Base-by-base conservation (phyloP, 768 basidiomycete genomes). In the Amanita jacksonii region DNA sequence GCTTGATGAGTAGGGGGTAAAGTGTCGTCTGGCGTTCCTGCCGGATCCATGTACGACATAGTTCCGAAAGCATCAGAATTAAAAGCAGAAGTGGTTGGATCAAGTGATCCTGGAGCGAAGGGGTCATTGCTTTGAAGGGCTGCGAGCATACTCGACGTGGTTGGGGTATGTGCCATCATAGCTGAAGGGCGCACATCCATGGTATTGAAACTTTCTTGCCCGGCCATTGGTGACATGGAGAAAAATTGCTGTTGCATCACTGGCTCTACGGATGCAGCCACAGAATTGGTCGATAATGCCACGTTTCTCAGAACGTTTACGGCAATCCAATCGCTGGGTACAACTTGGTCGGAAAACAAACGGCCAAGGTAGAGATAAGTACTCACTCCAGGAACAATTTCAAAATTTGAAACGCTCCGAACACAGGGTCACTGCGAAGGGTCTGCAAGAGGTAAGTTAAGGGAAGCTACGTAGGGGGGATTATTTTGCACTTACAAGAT, bases 191-290 rank as follows among this genome's bases (percentile, higher is more conserved):
- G 71, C 47, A 71, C 71, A 49, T 85, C 84, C 54, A 84, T 69
- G 28, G 71, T 55, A 47, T 72, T 72, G 52, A 88, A 90, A 55
- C 64, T 79, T 60, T 89, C 88, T 55, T 89, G 85, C 19, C 86
- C 87, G 23, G 81, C 74, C 86, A 89, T 89, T n/a, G 88, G 85
- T 43, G 86, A 89, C 45, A 90, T 66, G 3, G 84, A 73, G 59
- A 86, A 85, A 65, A 83, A 92, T 54, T 87, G 82, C 56, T 90
- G 87, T 53, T 90, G 88, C 74, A 90, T 88, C 45, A 89, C 81
- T 24, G 88, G 87, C 57, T 92, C 88, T 42, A 92, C 88, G 19
- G 88, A 91, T 16, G 87, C 87, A 23, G 88, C 88, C 43, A 92
- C 88, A 15, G 87, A 90, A 63, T 88, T 90, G 18, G 87, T 91